A percentile compares a stretch with the other conserved stretches of the same genome.
These are phyloP conservation scores for Saccharomycopsis fermentans DNA, from an alignment of 805 yeast species.

Conservation along the genomic window DNA sequence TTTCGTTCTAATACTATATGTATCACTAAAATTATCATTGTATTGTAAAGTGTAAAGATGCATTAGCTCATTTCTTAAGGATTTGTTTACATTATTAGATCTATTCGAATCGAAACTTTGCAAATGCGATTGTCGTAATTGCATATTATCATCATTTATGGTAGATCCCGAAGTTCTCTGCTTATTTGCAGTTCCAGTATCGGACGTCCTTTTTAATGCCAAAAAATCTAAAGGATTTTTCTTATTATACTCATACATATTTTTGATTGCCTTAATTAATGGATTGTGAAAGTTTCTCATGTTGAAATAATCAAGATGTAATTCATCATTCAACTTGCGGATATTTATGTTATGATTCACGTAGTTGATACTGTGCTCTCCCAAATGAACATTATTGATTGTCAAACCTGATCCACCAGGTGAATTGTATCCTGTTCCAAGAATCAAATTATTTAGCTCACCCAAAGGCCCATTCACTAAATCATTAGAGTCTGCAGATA, in stretches of 20 bases:
- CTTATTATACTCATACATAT: constrained; percentile 7
- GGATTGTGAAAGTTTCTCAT: constrained; percentile 15
- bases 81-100: constrained; percentile 2
- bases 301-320: constrained; percentile 14
- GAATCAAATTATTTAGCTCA: not conserved
- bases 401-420: constrained; percentile 1
- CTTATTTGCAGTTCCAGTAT: not conserved
- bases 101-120: constrained; percentile 7
- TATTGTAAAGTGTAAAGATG: constrained; percentile 13
- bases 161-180: not conserved
- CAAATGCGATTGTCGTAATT: constrained; percentile 1
- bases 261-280: constrained; percentile 8
- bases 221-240: not conserved
- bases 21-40: not conserved
- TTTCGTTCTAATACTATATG: not conserved
- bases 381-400: not conserved
- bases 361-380: constrained; percentile 2
- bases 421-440: not conserved
- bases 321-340: constrained; percentile 15
- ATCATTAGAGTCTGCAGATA: not conserved
- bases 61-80: constrained; percentile 13
- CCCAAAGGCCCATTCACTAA: not conserved
- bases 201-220: not conserved
- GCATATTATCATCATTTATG: not conserved
- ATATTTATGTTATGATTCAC: constrained; percentile 4